A percentile compares a stretch with the other conserved stretches of the same genome.
phyloP scores from a whole-genome alignment of 257 asterid genomes.

The Linaria vulgaris region DNA sequence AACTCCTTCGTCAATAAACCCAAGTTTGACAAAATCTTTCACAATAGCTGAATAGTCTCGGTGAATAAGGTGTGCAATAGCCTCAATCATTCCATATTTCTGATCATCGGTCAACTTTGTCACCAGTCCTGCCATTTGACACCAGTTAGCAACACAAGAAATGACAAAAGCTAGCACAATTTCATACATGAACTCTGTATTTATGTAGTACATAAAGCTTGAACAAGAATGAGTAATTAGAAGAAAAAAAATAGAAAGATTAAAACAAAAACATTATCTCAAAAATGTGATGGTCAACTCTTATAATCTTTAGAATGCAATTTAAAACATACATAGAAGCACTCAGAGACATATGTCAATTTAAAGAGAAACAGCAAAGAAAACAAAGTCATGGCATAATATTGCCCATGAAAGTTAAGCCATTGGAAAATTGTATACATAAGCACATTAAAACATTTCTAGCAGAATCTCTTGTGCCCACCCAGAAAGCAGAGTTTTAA shows the following conservation, averaged over 20 bases:
- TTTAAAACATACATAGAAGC: no score
- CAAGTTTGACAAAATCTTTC: slow-evolving; percentile 92
- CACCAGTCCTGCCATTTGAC: slow-evolving; percentile 71
- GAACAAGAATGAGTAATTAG: background rate
- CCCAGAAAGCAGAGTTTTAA: background rate
- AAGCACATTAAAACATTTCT: no score
- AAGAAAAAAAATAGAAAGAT: background rate
- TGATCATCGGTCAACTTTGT: slow-evolving; percentile 96
- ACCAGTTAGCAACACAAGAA: slow-evolving; percentile 23
- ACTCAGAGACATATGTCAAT: no score
- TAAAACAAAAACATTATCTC: background rate
- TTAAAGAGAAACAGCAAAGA: no score
- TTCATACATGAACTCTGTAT: background rate
- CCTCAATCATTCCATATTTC: slow-evolving; percentile 98
- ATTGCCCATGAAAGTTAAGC: no score
- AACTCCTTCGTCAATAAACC: slow-evolving; percentile 89
- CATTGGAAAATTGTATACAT: no score
- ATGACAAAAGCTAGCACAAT: background rate
- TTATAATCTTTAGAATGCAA: background rate
- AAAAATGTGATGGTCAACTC: background rate
- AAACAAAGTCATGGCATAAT: no score
- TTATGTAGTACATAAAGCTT: background rate
- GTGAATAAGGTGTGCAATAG: slow-evolving; percentile 97
- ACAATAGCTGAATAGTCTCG: slow-evolving; percentile 95
- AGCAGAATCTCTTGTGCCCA: no score